Conservation (phyloP, 2,329 filamentous ascomycete species). For the Pyrenophora seminiperda region DNA sequence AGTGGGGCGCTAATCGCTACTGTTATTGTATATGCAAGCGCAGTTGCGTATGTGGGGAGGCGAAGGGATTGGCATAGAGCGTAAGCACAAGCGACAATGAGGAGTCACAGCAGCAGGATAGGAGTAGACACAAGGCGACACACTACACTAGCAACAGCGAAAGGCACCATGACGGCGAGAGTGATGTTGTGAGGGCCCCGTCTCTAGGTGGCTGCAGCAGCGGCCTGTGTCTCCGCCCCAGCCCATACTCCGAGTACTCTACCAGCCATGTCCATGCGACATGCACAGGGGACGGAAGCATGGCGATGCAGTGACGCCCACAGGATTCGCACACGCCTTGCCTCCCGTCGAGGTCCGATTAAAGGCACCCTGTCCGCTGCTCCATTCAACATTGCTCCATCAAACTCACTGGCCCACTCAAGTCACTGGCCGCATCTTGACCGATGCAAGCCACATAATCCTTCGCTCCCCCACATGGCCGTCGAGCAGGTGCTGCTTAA, state of each 20-base stretch:
- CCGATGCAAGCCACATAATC: conserved; percentile 10
- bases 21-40: conserved; percentile 14
- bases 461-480: conserved; percentile 31
- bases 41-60: conserved; percentile 22
- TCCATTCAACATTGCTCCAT: too few species aligned
- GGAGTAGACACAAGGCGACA: neutral
- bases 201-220: conserved; percentile 10
- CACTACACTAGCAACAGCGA: neutral
- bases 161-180: neutral
- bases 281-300: conserved; percentile 22
- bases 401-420: conserved; percentile 1
- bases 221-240: conserved; percentile 7
- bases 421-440: conserved; percentile 18
- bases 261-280: conserved; percentile 7
- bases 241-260: neutral
- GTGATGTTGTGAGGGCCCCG: conserved; percentile 17
- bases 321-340: conserved; percentile 29
- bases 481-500: conserved; percentile 29
- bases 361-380: too few species aligned
- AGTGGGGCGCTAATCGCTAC: conserved; percentile 28
- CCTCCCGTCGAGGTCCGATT: conserved; percentile 14
- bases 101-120: neutral
- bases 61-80: neutral
- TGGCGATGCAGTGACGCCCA: conserved; percentile 26
- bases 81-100: conserved; percentile 15